A percentile compares a stretch with the other conserved stretches of the same genome.
Conservation (phyloP, 352 stramenopile species). For the Aphanomyces astaci region DNA sequence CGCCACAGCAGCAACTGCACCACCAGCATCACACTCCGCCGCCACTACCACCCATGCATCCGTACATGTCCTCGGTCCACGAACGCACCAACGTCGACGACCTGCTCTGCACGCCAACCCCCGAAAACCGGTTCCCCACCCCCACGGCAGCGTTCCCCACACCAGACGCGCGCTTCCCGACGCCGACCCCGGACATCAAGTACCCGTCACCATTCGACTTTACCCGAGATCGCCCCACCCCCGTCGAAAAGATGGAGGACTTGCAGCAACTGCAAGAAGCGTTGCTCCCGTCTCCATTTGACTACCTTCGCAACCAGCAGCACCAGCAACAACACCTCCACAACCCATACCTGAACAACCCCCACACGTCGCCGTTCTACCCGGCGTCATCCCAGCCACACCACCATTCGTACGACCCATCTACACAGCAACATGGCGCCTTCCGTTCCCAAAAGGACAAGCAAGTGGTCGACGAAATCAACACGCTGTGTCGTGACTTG, state of each 20-base stretch:
- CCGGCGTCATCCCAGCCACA: too few relatives aligned
- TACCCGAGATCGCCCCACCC: slow-evolving; percentile 63
- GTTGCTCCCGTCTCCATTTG: slow-evolving; percentile 51
- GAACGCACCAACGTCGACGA: slow-evolving; percentile 17
- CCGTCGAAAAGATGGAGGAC: slow-evolving; percentile 60
- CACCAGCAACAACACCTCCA: background rate
- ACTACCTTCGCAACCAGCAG: slow-evolving; percentile 16
- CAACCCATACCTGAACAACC: background rate
- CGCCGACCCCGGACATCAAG: slow-evolving; percentile 69
- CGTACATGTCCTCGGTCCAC: slow-evolving; percentile 9
- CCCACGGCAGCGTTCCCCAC: slow-evolving; percentile 38
- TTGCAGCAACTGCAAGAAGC: slow-evolving; percentile 65
- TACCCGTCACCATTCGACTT: slow-evolving; percentile 75
- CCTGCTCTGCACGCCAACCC: slow-evolving; percentile 42
- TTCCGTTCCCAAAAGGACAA: background rate
- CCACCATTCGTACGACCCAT: background rate
- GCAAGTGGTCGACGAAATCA: slow-evolving; percentile 23
- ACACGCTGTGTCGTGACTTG: slow-evolving; percentile 20
- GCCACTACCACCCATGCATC: slow-evolving; percentile 18
- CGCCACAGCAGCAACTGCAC: background rate
- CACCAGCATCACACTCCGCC: background rate
- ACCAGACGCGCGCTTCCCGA: slow-evolving; percentile 37
- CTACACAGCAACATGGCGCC: background rate
- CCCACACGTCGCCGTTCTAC: background rate
- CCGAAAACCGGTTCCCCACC: slow-evolving; percentile 36